phyloP scores from a whole-genome alignment of 208 protist species.

The Novymonas esmeraldas region DNA sequence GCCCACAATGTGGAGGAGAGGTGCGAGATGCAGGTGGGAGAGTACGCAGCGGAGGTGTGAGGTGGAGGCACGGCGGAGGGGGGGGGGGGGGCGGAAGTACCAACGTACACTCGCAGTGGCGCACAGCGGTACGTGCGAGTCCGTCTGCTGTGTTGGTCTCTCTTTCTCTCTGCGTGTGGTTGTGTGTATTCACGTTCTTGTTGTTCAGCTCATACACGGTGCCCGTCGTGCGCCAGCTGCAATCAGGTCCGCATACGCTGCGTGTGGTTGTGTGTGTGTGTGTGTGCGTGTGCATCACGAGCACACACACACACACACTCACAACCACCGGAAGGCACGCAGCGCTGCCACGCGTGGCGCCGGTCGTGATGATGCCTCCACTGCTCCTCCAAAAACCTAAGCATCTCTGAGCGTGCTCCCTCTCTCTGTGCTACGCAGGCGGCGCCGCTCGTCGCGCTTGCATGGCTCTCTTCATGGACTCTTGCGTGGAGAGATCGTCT shows the following conservation, averaged over 20 bases:
- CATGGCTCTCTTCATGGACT: constrained; percentile 43
- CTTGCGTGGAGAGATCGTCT: constrained; percentile 39
- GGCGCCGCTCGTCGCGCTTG: constrained; percentile 24
- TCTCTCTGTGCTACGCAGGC: constrained; percentile 26
- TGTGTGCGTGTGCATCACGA: neutral
- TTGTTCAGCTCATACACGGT: too few species aligned
- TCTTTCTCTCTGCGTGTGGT: too few species aligned
- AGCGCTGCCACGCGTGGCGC: neutral
- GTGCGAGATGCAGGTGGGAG: neutral
- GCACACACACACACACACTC: neutral
- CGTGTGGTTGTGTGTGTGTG: too few species aligned
- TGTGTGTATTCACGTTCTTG: too few species aligned
- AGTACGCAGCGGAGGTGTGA: neutral
- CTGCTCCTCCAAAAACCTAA: neutral
- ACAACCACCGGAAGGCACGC: neutral
- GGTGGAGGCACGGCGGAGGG: neutral
- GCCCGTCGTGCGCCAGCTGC: too few species aligned
- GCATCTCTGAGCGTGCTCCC: neutral
- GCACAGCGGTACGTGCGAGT: too few species aligned
- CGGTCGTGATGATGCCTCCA: neutral
- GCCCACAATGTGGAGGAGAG: neutral
- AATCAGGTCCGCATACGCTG: too few species aligned
- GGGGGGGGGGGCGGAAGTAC: neutral
- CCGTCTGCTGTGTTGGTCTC: too few species aligned
- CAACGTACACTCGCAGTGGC: neutral